A percentile compares a stretch with the other conserved stretches of the same genome.
phyloP scores from a whole-genome alignment of 2,329 filamentous ascomycete species.

The Pyrenophora seminiperda region DNA sequence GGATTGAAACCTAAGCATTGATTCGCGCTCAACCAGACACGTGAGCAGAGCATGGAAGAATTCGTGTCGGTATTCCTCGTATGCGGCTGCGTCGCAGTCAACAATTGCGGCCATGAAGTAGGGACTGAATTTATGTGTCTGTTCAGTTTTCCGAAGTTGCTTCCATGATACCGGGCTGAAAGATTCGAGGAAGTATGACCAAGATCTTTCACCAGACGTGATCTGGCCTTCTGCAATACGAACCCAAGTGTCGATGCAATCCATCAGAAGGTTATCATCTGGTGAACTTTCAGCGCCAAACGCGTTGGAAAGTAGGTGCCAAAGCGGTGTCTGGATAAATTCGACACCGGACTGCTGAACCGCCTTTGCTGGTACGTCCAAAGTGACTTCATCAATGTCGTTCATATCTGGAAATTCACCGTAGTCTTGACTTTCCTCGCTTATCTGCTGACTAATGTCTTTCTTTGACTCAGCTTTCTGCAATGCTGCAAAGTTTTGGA shows the following conservation, averaged over 20 bases:
- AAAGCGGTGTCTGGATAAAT: slow-evolving; percentile 56
- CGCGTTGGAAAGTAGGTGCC: slow-evolving; percentile 63
- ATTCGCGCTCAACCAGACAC: slow-evolving; percentile 63
- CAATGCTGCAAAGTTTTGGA: slow-evolving; percentile 49
- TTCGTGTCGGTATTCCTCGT: slow-evolving; percentile 53
- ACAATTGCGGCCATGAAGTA: slow-evolving; percentile 53
- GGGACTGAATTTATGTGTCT: slow-evolving; percentile 52
- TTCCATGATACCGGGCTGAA: slow-evolving; percentile 60
- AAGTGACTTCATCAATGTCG: slow-evolving; percentile 48
- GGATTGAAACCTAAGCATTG: slow-evolving; percentile 66
- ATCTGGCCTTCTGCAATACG: slow-evolving; percentile 56
- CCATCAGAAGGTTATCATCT: slow-evolving; percentile 60
- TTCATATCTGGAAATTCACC: slow-evolving; percentile 63
- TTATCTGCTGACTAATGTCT: slow-evolving; percentile 43
- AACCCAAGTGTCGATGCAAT: slow-evolving; percentile 62
- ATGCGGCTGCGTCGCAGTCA: slow-evolving; percentile 47
- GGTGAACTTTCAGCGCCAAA: slow-evolving; percentile 63
- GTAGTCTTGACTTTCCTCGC: slow-evolving; percentile 69
- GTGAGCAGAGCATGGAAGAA: slow-evolving; percentile 61
- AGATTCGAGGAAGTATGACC: slow-evolving; percentile 61
- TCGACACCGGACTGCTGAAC: slow-evolving; percentile 36
- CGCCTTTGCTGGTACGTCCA: neutral
- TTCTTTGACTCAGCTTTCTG: slow-evolving; percentile 21
- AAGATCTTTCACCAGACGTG: slow-evolving; percentile 52
- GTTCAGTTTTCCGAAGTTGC: slow-evolving; percentile 53